Evolutionary conservation across 495 filamentous ascomycete genomes (phyloP).

Genomic region (Penicillium tannophilum): DNA sequence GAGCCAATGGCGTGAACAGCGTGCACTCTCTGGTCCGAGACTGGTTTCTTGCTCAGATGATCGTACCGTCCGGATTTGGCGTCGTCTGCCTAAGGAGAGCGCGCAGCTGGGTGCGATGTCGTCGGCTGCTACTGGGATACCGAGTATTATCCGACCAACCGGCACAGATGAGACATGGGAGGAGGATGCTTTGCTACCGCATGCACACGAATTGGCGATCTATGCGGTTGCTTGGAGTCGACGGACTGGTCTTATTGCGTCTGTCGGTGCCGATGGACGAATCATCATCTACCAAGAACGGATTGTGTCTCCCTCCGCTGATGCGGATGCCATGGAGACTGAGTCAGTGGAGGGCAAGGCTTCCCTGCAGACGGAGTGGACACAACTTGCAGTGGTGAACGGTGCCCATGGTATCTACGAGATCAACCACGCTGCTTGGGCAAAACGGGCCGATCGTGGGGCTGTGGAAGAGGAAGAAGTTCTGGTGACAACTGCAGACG

Average conservation of each 20-base stretch:
- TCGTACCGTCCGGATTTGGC: constrained; percentile 75
- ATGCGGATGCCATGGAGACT: constrained; percentile 43
- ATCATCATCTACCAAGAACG: constrained; percentile 78
- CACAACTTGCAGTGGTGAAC: constrained; percentile 61
- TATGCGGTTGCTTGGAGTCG: constrained; percentile 83
- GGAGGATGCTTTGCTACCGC: constrained; percentile 69
- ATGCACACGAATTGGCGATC: constrained; percentile 73
- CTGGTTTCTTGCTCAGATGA: constrained; percentile 82
- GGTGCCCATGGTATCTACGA: constrained; percentile 89
- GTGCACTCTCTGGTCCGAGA: constrained; percentile 59
- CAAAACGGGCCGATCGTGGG: constrained; percentile 45
- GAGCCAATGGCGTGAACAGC: constrained; percentile 43
- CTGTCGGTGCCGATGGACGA: constrained; percentile 81
- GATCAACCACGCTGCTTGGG: constrained; percentile 87
- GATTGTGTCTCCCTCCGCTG: constrained; percentile 28
- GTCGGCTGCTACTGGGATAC: constrained; percentile 50
- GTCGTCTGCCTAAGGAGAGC: constrained; percentile 55
- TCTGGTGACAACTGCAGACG: constrained; percentile 77
- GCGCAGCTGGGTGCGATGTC: constrained; percentile 29
- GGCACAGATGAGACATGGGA: constrained; percentile 79
- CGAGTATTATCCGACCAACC: constrained; percentile 77
- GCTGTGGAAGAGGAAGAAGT: constrained; percentile 62
- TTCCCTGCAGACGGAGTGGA: constrained; percentile 60
- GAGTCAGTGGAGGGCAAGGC: constrained; percentile 18
- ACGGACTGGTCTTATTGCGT: constrained; percentile 72